phyloP scores from a whole-genome alignment of 2,329 filamentous ascomycete species.

The Verticillium dahliae region DNA sequence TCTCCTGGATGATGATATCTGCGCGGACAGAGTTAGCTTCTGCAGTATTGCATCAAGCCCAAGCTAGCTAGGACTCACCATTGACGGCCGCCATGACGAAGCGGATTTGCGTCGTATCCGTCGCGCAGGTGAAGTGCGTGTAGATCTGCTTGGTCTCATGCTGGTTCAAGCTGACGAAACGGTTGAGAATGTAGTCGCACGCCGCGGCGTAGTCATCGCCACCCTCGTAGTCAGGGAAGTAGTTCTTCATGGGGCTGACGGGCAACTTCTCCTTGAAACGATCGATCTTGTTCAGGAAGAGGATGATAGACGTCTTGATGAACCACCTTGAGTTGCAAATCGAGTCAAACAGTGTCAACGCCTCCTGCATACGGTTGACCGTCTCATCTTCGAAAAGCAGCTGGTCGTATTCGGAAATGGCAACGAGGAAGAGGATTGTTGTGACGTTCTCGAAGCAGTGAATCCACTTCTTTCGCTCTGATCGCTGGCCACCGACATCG shows the following conservation, averaged over 20 bases:
- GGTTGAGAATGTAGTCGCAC: conserved; percentile 98
- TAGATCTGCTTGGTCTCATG: conserved; percentile 99
- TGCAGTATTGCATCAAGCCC: not conserved
- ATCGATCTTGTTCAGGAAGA: conserved; percentile 89
- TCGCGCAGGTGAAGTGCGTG: conserved; percentile 98
- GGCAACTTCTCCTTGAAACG: conserved; percentile 82
- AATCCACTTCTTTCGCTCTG: conserved; percentile 98
- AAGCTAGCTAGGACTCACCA: conserved; percentile 50
- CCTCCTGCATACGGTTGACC: conserved; percentile 91
- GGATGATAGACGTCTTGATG: conserved; percentile 81
- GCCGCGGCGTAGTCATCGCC: conserved; percentile 92
- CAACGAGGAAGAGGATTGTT: conserved; percentile 91
- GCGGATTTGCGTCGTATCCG: conserved; percentile 96
- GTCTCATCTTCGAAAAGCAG: conserved; percentile 94
- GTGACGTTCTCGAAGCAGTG: conserved; percentile 98
- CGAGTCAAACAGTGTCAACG: conserved; percentile 78
- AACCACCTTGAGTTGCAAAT: conserved; percentile 89
- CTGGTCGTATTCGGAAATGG: conserved; percentile 96
- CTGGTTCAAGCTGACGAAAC: conserved; percentile 97
- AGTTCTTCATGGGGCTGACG: conserved; percentile 78
- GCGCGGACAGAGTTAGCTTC: conserved; percentile 3
- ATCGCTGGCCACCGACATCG: conserved; percentile 91
- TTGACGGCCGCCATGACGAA: conserved; percentile 99
- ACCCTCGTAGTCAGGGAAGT: conserved; percentile 88
- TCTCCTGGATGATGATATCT: conserved; percentile 99